Conservation (phyloP, 176 grass and related monocot genomes). For the Calamus simplicifolius region DNA sequence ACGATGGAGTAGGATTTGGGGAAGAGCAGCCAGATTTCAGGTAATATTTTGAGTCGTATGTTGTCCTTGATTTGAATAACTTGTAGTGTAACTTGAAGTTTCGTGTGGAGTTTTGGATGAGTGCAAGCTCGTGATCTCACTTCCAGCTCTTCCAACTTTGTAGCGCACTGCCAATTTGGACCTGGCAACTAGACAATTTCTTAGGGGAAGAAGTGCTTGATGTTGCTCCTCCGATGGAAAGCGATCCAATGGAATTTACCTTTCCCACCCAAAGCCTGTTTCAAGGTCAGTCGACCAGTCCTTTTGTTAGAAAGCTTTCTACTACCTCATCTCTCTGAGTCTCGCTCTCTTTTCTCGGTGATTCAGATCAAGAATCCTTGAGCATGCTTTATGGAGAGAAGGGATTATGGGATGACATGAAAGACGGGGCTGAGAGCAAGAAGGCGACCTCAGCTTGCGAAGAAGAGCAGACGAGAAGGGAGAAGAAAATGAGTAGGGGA, state of each 20-base stretch:
- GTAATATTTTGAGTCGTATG: no score
- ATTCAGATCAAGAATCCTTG: constrained; percentile 22
- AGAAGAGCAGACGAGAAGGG: constrained; percentile 4
- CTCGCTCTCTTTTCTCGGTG: background rate
- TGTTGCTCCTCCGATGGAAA: background rate
- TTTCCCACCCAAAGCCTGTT: background rate
- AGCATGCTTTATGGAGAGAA: constrained; percentile 25
- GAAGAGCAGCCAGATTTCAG: no score
- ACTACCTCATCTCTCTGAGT: no score
- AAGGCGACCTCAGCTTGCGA: constrained; percentile 7
- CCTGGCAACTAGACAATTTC: background rate
- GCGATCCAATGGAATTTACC: background rate
- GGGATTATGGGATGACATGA: constrained; percentile 40
- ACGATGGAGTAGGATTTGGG: no score
- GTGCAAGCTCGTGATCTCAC: no score
- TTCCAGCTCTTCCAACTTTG: background rate
- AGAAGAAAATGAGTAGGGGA: background rate
- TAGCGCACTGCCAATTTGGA: constrained; percentile 7
- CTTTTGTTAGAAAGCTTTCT: no score
- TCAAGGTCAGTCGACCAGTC: no score
- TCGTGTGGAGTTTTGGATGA: no score
- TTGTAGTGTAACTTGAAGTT: no score
- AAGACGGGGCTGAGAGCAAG: background rate
- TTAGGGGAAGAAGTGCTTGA: background rate
- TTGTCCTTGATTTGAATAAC: no score